phyloP scores from a whole-genome alignment of 768 basidiomycete genomes.

The Cystoderma amianthinum region DNA sequence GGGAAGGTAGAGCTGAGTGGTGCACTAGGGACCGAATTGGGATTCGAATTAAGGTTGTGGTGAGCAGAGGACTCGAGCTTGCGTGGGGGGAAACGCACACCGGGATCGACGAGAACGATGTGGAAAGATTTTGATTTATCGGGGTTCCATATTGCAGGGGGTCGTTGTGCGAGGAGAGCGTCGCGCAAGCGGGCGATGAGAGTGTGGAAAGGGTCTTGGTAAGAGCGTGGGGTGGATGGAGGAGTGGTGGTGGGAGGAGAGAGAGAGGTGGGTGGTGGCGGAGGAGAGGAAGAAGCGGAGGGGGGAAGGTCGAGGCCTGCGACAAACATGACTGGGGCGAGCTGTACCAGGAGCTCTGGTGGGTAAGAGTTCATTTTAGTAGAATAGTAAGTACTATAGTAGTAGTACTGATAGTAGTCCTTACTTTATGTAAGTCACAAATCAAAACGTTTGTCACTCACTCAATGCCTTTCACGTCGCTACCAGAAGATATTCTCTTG shows the following conservation, averaged over 20 bases:
- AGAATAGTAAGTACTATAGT: too few species aligned
- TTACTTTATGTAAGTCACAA: too few species aligned
- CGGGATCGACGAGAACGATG: conserved; percentile 78
- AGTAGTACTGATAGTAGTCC: too few species aligned
- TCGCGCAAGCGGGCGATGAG: conserved; percentile 63
- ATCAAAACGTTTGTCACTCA: too few species aligned
- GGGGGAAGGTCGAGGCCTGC: conserved; percentile 65
- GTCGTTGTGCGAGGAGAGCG: conserved; percentile 55
- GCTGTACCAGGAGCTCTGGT: conserved; percentile 79
- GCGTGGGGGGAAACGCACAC: conserved; percentile 80
- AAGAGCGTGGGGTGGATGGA: conserved; percentile 16
- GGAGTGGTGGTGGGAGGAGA: conserved; percentile 14
- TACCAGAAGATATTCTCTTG: conserved; percentile 1
- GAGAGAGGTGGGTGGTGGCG: conserved; percentile 12
- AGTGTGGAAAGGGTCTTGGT: conserved; percentile 54
- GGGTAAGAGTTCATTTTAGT: conserved; percentile 99
- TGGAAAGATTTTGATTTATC: conserved; percentile 74
- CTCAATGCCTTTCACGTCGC: too few species aligned
- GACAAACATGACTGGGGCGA: conserved; percentile 91
- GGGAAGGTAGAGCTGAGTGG: conserved; percentile 38
- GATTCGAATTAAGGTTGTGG: too few species aligned
- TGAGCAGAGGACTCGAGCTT: conserved; percentile 65
- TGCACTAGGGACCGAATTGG: too few species aligned
- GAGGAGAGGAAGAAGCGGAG: conserved; percentile 14
- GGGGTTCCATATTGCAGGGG: conserved; percentile 65